Evolutionary conservation across 192 early-diverging fungal genomes (phyloP).

Genomic region (Ambispora gerdemannii): DNA sequence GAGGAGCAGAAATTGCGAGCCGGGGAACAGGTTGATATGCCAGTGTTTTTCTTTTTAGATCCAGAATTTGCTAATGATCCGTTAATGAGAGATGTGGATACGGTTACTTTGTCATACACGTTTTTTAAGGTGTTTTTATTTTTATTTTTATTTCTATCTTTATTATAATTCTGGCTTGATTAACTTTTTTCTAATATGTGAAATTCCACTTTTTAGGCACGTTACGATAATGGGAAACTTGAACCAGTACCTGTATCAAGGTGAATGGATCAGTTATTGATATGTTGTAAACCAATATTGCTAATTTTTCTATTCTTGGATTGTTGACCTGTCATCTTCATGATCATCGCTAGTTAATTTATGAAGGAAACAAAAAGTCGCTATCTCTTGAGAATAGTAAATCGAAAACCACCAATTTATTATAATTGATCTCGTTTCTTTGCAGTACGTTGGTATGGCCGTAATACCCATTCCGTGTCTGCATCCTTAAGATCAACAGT

Average conservation of each 20-base stretch:
- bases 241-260: background rate
- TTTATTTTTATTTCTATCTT: slow-evolving; percentile 22
- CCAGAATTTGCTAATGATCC: slow-evolving; percentile 94
- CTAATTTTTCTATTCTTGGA: no score
- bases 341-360: no score
- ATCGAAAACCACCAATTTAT: no score
- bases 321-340: no score
- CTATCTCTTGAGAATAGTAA: no score
- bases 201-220: slow-evolving; percentile 13
- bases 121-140: slow-evolving; percentile 75
- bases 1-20: slow-evolving; percentile 92
- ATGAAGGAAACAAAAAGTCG: no score
- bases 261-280: background rate
- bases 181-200: background rate
- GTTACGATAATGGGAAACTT: slow-evolving; percentile 23
- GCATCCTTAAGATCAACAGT: slow-evolving; percentile 93
- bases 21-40: slow-evolving; percentile 92
- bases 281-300: no score
- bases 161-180: background rate
- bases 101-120: slow-evolving; percentile 90
- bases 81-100: slow-evolving; percentile 89
- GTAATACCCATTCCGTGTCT: slow-evolving; percentile 94
- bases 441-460: slow-evolving; percentile 86
- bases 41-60: slow-evolving; percentile 97
- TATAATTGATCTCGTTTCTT: slow-evolving; percentile 76